phyloP scores from a whole-genome alignment of 2,329 filamentous ascomycete species.

The Calycina herbarum region DNA sequence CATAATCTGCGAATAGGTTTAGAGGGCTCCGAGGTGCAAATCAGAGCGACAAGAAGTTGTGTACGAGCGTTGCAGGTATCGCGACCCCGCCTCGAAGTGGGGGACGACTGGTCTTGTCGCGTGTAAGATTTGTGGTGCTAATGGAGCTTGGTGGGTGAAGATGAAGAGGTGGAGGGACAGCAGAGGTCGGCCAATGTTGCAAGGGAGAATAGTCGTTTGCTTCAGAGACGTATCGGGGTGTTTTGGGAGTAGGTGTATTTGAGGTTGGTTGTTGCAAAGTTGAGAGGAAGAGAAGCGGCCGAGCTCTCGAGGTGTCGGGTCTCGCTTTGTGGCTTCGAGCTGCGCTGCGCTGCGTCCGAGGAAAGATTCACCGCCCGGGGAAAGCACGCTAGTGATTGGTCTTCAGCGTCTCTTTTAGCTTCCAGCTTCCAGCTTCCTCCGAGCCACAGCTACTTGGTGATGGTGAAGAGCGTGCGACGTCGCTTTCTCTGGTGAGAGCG shows the following conservation, averaged over 20 bases:
- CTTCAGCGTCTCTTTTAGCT: not conserved
- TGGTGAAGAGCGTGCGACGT: not conserved
- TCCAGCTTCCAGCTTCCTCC: not conserved
- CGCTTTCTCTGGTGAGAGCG: not conserved
- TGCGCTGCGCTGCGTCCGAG: not conserved
- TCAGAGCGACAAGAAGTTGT: constrained; percentile 6
- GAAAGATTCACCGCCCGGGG: not conserved
- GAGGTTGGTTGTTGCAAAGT: not conserved
- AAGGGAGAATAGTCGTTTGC: not conserved
- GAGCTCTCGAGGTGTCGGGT: not conserved
- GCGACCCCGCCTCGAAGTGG: constrained; percentile 32
- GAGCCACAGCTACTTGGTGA: not conserved
- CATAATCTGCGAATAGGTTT: constrained; percentile 18
- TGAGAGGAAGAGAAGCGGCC: not conserved
- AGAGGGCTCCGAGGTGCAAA: not conserved
- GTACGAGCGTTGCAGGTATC: constrained; percentile 14
- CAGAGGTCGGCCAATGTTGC: not conserved
- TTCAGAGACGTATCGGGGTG: not conserved
- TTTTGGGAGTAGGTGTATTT: not conserved
- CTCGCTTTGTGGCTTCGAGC: not conserved
- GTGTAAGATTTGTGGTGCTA: constrained; percentile 8
- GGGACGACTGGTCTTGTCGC: constrained; percentile 21
- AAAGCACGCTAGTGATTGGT: constrained; percentile 1
- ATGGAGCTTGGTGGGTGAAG: not conserved
- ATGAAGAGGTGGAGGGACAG: not conserved